These are phyloP conservation scores for Tuctoria greenei DNA, from an alignment of 176 grass and related monocot species.

Conservation along the genomic window DNA sequence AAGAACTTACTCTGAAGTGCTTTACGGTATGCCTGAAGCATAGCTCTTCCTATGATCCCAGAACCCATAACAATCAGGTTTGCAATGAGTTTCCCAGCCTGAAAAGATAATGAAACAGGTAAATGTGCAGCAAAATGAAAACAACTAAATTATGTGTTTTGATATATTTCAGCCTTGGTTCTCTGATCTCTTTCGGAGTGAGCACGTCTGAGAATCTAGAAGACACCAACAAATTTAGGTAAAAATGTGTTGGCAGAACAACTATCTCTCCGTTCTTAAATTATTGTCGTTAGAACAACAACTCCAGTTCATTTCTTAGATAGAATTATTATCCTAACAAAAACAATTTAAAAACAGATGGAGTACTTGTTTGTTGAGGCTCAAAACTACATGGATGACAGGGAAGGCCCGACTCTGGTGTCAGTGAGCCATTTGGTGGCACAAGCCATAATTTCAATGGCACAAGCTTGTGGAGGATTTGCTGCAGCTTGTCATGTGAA, in stretches of 20 bases:
- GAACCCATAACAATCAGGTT: slow-evolving; percentile 92
- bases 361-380: too few relatives aligned
- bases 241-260: too few relatives aligned
- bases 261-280: too few relatives aligned
- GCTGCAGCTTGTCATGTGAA: neutral
- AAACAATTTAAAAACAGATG: too few relatives aligned
- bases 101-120: slow-evolving; percentile 6
- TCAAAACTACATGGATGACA: neutral
- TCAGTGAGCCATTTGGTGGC: neutral
- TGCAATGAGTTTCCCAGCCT: slow-evolving; percentile 87
- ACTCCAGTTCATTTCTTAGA: too few relatives aligned
- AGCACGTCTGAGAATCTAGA: neutral
- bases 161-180: neutral
- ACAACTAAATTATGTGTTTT: neutral
- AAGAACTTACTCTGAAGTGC: slow-evolving; percentile 76
- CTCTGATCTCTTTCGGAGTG: neutral
- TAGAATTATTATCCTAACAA: too few relatives aligned
- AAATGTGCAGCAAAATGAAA: neutral
- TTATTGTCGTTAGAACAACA: too few relatives aligned
- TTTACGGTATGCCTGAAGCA: slow-evolving; percentile 89
- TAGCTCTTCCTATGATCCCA: slow-evolving; percentile 80
- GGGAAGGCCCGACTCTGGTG: neutral
- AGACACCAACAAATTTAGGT: too few relatives aligned
- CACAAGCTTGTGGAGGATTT: neutral
- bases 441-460: neutral